A percentile compares a stretch with the other conserved stretches of the same genome.
phyloP scores from a whole-genome alignment of 2,329 filamentous ascomycete genomes.

The Endoconidiophora polonica region DNA sequence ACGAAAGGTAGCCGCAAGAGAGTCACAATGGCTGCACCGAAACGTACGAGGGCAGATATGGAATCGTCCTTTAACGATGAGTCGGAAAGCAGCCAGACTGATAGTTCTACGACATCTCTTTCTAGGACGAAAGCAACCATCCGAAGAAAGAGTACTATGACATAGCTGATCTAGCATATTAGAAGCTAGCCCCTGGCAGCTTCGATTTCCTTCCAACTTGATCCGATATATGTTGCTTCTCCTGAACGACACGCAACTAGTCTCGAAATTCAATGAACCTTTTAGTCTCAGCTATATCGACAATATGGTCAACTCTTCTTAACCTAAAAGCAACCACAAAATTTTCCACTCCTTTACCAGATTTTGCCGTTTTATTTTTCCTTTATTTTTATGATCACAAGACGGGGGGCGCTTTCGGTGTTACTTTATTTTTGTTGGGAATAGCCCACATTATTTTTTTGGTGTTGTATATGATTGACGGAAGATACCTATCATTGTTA shows the following conservation, averaged over 20 bases:
- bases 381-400: conserved; percentile 1
- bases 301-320: conserved; percentile 1
- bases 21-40: conserved; percentile 10
- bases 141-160: conserved; percentile 12
- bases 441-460: not conserved
- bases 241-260: not conserved
- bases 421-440: conserved; percentile 2
- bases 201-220: not conserved
- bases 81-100: conserved; percentile 14
- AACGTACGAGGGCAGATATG: conserved; percentile 10
- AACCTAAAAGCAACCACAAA: not conserved
- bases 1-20: conserved; percentile 2
- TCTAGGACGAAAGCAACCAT: conserved; percentile 7
- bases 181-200: not conserved
- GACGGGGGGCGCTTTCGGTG: not conserved
- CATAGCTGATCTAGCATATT: conserved; percentile 5
- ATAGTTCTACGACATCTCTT: not conserved
- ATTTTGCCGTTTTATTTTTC: conserved; percentile 5
- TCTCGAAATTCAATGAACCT: not conserved
- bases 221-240: not conserved
- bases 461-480: conserved; percentile 8
- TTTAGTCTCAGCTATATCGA: not conserved
- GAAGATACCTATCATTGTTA: conserved; percentile 8
- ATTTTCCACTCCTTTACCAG: not conserved
- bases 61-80: conserved; percentile 13